Conservation (phyloP, 441 rosid genomes). For the Oxalis stricta region DNA sequence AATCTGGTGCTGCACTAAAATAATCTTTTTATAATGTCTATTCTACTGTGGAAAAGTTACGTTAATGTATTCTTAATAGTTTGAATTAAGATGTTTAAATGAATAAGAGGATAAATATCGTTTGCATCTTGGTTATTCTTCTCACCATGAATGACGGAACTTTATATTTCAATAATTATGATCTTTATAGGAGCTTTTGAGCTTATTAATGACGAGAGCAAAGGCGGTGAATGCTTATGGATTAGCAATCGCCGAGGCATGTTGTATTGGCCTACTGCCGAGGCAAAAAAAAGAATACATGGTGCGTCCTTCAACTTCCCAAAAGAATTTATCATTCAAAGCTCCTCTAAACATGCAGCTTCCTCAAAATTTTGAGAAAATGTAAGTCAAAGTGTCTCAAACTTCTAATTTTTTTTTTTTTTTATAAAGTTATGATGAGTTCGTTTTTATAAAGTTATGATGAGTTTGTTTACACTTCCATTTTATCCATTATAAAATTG, state of each 20-base stretch:
- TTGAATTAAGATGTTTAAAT: too few species aligned
- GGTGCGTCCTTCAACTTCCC: conserved; percentile 30
- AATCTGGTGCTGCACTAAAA: too few species aligned
- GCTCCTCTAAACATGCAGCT: conserved; percentile 31
- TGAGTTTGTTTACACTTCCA: background rate
- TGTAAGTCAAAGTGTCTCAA: conserved; percentile 39
- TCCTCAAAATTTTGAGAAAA: conserved; percentile 70
- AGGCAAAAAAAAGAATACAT: conserved; percentile 59
- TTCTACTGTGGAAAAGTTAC: too few species aligned
- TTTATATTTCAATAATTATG: conserved; percentile 2
- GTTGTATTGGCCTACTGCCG: conserved; percentile 87
- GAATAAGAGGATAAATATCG: too few species aligned
- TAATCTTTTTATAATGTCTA: too few species aligned
- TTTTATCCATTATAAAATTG: background rate
- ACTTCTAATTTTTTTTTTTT: background rate
- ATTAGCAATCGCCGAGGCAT: conserved; percentile 75
- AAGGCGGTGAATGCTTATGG: conserved; percentile 90
- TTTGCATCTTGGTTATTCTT: background rate
- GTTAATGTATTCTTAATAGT: too few species aligned
- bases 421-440: background rate
- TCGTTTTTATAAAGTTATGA: background rate
- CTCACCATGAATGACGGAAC: background rate
- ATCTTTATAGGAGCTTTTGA: conserved; percentile 61
- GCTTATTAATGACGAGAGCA: conserved; percentile 66
- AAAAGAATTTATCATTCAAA: conserved; percentile 21